Evolutionary conservation across 108 stramenopile genomes (phyloP).

Genomic region (Nitzschia putrida): DNA sequence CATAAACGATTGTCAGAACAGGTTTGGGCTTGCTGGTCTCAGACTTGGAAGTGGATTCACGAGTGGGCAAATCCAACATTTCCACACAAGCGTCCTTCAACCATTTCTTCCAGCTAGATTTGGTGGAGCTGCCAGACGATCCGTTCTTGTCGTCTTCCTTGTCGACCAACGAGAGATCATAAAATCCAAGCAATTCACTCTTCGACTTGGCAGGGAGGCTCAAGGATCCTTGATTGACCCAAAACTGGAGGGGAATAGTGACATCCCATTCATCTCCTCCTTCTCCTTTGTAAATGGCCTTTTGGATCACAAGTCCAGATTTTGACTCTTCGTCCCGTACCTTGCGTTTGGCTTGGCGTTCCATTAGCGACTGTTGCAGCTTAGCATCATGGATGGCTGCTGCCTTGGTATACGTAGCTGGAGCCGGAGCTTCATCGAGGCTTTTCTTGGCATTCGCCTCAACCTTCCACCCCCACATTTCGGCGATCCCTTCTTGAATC

Average conservation of each 20-base stretch:
- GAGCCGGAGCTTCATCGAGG: not conserved
- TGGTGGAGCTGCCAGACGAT: not conserved
- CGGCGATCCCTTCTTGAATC: constrained; percentile 39
- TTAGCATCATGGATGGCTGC: constrained; percentile 45
- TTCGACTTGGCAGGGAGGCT: constrained; percentile 58
- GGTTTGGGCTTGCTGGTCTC: not conserved
- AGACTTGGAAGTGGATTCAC: not conserved
- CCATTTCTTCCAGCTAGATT: not conserved
- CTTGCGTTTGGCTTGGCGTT: constrained; percentile 50
- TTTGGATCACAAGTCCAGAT: constrained; percentile 68
- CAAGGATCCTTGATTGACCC: constrained; percentile 56
- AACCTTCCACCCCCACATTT: constrained; percentile 39
- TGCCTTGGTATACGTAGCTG: not conserved
- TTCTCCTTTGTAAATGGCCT: constrained; percentile 48
- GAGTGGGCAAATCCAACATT: constrained; percentile 16
- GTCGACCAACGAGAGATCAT: constrained; percentile 31
- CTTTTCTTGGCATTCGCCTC: not conserved
- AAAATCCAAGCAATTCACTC: constrained; percentile 72
- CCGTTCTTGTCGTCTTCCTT: not conserved
- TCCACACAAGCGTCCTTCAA: constrained; percentile 23
- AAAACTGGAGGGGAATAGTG: constrained; percentile 72
- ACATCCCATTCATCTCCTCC: constrained; percentile 54
- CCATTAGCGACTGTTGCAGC: constrained; percentile 58
- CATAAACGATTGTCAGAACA: constrained; percentile 29
- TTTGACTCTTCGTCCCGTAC: constrained; percentile 45